phyloP scores from a whole-genome alignment of 106 monocot genomes.

The Cymbidium sinense region DNA sequence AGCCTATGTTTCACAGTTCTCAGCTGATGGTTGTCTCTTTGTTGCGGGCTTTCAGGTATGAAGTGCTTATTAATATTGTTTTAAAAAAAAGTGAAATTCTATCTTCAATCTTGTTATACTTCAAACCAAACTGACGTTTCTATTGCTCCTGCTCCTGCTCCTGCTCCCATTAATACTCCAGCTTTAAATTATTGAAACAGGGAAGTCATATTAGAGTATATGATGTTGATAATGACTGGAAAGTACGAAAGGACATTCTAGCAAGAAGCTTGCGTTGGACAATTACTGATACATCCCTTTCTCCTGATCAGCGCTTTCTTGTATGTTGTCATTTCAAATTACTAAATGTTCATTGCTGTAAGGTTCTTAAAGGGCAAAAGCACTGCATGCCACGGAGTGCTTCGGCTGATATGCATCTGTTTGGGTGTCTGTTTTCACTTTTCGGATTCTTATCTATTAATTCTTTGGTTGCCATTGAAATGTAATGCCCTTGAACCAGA shows the following conservation, averaged over 20 bases:
- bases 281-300: conserved; percentile 83
- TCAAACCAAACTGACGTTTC: background rate
- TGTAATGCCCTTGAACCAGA: background rate
- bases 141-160: too few species aligned
- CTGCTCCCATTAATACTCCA: background rate
- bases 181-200: conserved; percentile 12
- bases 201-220: conserved; percentile 71
- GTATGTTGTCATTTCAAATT: conserved; percentile 27
- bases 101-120: background rate
- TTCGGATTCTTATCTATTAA: background rate
- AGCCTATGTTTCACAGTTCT: conserved; percentile 91
- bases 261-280: conserved; percentile 83
- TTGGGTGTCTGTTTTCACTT: background rate
- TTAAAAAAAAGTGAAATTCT: background rate
- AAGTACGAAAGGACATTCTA: conserved; percentile 61
- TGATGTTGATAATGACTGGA: conserved; percentile 80
- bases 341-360: background rate
- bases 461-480: background rate
- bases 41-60: conserved; percentile 84
- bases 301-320: conserved; percentile 67
- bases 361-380: background rate
- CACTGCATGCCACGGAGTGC: too few species aligned
- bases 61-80: background rate
- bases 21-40: conserved; percentile 79
- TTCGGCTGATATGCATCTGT: background rate